Evolutionary conservation across 2,329 filamentous ascomycete species (phyloP), one percentile per base, ranked within the genome.

Genomic region (Phaeosphaeriaceae sp.): DNA sequence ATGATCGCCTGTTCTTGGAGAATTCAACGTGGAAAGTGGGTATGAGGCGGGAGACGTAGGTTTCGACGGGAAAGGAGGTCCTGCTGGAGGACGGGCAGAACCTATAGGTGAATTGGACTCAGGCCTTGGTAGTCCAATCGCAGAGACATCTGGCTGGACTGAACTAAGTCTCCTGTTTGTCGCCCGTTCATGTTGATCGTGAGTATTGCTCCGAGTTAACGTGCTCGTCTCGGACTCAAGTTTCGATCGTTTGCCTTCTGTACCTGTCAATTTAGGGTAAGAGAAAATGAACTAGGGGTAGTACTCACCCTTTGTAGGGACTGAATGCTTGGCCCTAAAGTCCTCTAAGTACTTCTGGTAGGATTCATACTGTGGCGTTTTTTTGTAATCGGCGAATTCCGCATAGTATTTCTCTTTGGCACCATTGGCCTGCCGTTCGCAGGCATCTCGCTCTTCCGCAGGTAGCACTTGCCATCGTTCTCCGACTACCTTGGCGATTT

Each of bases 401-500:
- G 81, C 78, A 58, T 88, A 88, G 67, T 91, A 93, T 58, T 81
- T 87, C 58, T 92, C 88, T 72, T 93, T 93, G 20, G 87, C 87
- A 13, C 81, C 74, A 50, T 87, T 86, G 18, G 89, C 89, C 64
- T 89, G 85, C 32, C 81, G 82, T 69, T 93, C 89, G 60, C 83
- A 93, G 0, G 81, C 79, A 64, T 91, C 89, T 63, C 89, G 89
- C 58, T 89, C 86, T 1, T 77, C 73, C 0, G 84, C 79, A 2
- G 83, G 78, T 7, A 93, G 74, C 43, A 84, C 86, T 67, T 93
- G 89, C 89, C 89, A 93, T 64, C 88, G 84, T 66, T 93, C 89
- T 6, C 89, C 89, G 1, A 92, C 89, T 1, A 91, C 76, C 64
- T 92, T 92, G 9, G 89, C 89, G 55, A 93, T 92, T 64, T 92